phyloP scores from a whole-genome alignment of 768 basidiomycete species.

The Trametes meyenii region DNA sequence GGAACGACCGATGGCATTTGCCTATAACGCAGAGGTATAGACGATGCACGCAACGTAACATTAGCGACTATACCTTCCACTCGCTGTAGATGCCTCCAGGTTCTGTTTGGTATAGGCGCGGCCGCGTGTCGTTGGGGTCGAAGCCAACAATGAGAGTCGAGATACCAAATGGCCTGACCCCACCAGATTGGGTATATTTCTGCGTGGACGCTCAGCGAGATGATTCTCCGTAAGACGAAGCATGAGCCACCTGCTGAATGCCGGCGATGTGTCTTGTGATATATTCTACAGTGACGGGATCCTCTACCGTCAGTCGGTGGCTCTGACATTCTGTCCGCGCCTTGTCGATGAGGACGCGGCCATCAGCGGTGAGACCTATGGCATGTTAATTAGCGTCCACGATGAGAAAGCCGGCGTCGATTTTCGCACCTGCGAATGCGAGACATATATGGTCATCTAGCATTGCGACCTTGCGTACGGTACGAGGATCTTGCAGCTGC shows the following conservation, averaged over 20 bases:
- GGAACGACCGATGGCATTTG: conserved; percentile 96
- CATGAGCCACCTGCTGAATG: conserved; percentile 84
- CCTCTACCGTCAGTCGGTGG: conserved; percentile 95
- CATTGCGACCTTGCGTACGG: conserved; percentile 97
- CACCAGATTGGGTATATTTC: conserved; percentile 98
- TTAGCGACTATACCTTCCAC: conserved; percentile 77
- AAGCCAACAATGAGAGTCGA: conserved; percentile 97
- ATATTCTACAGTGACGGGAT: conserved; percentile 97
- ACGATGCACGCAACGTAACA: background rate
- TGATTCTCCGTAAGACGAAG: background rate
- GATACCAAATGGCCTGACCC: conserved; percentile 97
- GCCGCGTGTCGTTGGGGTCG: conserved; percentile 87
- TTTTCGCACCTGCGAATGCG: conserved; percentile 87
- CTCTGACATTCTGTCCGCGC: conserved; percentile 97
- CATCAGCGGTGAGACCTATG: conserved; percentile 94
- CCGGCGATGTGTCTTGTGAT: conserved; percentile 98
- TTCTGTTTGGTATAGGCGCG: conserved; percentile 94
- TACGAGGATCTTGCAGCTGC: conserved; percentile 97
- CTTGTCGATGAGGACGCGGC: conserved; percentile 96
- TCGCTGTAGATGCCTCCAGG: conserved; percentile 97
- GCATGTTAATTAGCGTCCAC: background rate
- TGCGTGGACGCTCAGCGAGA: conserved; percentile 34
- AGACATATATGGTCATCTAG: conserved; percentile 96
- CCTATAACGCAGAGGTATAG: conserved; percentile 47
- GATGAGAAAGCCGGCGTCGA: background rate